Base-by-base conservation (phyloP, 2,329 filamentous ascomycete species). In the Penicillium sp. region DNA sequence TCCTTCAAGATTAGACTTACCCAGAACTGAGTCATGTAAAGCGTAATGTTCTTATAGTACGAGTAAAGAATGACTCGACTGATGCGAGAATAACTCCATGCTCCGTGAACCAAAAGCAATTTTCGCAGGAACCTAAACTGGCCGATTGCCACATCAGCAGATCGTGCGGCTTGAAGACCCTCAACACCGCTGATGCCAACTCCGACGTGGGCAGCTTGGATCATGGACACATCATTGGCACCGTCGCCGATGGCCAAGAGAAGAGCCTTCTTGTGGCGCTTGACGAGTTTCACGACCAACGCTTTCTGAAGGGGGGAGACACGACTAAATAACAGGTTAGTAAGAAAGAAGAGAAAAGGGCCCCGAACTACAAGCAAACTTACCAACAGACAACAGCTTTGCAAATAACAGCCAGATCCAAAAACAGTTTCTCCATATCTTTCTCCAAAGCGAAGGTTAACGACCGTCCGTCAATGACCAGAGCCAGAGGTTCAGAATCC, bases 11-110 rank as follows among this genome's bases (percentile, higher is more conserved):
- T 27, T 14, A 19, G 35, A 79, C 87, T 78, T 80, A 91, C 89
- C 91, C 95, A 99, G 72, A 99, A 99, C 71, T 99, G 95, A 56
- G 95, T 99, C 89, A 99, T 92, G 77, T 97, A 99, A 58, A 99
- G 80, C 18, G 92, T 88, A 63, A 97, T 97, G 76, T 99, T 99
- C 81, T 99, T 99, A 81, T 99, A 99, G 74, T 97, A 99, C 7
- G 94, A 97, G 76, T 96, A 99, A 59, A 99, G 76, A 66, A 99
- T 97, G 55, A 96, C 91, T 77, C 96, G 96, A 81, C 89, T 93
- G 70, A 99, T 88, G 55, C 94, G 89, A 72, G 97, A 93, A 71
- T 99, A 99, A 70, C 91, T 96, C 94, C 94, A 99, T 6, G 92
- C 88, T 23, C 94, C 94, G 69, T 99, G 94, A 10, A 99, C 94